phyloP scores from a whole-genome alignment of 768 basidiomycete species.

The Chiua virens region DNA sequence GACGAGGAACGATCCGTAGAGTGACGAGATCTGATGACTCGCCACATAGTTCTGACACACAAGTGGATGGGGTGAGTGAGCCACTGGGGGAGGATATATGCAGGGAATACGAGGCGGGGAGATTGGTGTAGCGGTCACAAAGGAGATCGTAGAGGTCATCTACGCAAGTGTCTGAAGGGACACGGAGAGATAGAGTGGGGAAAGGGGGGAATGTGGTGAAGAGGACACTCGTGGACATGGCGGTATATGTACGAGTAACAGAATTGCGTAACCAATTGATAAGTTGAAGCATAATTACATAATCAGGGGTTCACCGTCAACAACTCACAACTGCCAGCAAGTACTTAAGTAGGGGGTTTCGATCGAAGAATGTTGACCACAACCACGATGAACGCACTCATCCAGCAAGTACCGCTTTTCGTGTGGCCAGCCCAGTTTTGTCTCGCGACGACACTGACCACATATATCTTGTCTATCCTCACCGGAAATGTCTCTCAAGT shows the following conservation, averaged over 20 bases:
- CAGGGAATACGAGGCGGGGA: slow-evolving; percentile 44
- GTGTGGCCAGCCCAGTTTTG: slow-evolving; percentile 69
- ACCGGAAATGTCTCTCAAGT: slow-evolving; percentile 86
- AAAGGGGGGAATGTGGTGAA: slow-evolving; percentile 64
- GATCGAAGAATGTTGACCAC: no score
- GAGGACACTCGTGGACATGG: slow-evolving; percentile 53
- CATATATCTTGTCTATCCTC: slow-evolving; percentile 61
- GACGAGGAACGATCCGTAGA: slow-evolving; percentile 69
- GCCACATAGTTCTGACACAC: slow-evolving; percentile 37
- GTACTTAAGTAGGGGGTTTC: no score
- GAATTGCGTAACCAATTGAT: not conserved
- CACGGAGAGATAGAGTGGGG: slow-evolving; percentile 50
- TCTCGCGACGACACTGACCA: slow-evolving; percentile 41
- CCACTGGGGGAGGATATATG: slow-evolving; percentile 42
- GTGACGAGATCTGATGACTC: slow-evolving; percentile 47
- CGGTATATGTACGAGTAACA: slow-evolving; percentile 3
- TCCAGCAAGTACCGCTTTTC: slow-evolving; percentile 35
- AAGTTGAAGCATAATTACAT: no score
- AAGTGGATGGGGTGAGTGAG: slow-evolving; percentile 26
- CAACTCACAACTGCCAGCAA: no score
- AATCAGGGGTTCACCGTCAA: no score
- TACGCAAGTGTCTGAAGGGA: slow-evolving; percentile 42
- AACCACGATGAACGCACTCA: slow-evolving; percentile 9
- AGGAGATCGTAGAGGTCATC: slow-evolving; percentile 44
- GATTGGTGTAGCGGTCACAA: slow-evolving; percentile 44